Evolutionary conservation across 2,329 filamentous ascomycete genomes (phyloP).

Genomic region (Sporothrix phasma): DNA sequence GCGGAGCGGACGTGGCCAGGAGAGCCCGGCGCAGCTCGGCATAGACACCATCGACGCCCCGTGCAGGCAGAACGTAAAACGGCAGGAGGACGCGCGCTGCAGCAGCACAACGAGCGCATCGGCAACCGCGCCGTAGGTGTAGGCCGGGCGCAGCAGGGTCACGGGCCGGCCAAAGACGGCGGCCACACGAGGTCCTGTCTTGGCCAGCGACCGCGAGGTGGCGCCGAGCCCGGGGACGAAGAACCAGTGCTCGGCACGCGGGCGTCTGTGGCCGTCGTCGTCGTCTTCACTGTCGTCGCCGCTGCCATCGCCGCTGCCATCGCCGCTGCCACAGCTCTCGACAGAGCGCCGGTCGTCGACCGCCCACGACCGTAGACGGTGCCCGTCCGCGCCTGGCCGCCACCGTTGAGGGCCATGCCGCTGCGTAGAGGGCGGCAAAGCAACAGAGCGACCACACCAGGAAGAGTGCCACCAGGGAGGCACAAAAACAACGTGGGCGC

Average conservation of each 20-base stretch:
- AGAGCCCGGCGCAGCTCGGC: conserved; percentile 28
- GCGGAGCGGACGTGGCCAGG: conserved; percentile 18
- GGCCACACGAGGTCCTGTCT: conserved; percentile 28
- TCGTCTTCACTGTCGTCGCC: conserved; percentile 22
- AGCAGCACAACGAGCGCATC: conserved; percentile 35
- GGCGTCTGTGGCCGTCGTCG: not conserved
- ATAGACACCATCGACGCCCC: conserved; percentile 27
- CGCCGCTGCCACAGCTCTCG: not conserved
- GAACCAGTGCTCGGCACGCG: conserved; percentile 27
- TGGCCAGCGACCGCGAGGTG: conserved; percentile 26
- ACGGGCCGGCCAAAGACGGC: conserved; percentile 32
- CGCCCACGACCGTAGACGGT: conserved; percentile 12
- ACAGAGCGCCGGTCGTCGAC: not conserved
- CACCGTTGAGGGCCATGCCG: conserved; percentile 25
- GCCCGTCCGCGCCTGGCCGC: not conserved
- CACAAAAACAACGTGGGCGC: conserved; percentile 23
- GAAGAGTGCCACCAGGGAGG: conserved; percentile 26
- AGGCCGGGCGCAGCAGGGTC: conserved; percentile 37
- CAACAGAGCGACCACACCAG: conserved; percentile 22
- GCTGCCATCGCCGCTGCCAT: conserved; percentile 22
- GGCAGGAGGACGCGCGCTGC: conserved; percentile 26
- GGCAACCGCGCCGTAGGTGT: conserved; percentile 42
- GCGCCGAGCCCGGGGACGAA: conserved; percentile 28
- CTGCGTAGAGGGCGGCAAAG: conserved; percentile 19
- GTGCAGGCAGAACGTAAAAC: conserved; percentile 18